Conservation (phyloP, 1,284 basidiomycete species). For the Stygiomarasmius scandens region DNA sequence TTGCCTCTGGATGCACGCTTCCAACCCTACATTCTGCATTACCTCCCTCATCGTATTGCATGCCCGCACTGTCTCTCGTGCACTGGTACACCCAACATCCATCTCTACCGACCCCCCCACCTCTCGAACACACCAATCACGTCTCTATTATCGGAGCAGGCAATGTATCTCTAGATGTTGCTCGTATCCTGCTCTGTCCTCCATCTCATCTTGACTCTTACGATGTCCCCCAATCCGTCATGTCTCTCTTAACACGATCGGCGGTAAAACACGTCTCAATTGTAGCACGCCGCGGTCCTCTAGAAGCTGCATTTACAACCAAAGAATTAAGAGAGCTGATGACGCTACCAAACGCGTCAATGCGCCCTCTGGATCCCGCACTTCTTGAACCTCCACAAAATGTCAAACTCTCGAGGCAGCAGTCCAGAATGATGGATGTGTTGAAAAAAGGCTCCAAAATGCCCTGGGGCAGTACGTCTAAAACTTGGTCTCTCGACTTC, state of each 20-base stretch:
- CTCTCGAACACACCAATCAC: constrained; percentile 65
- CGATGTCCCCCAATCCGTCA: constrained; percentile 81
- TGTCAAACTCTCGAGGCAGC: constrained; percentile 58
- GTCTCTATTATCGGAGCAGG: constrained; percentile 93
- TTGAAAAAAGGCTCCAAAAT: constrained; percentile 70
- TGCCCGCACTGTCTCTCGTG: constrained; percentile 78
- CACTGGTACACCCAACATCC: constrained; percentile 99
- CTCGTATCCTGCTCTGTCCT: constrained; percentile 83
- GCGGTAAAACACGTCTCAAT: constrained; percentile 80
- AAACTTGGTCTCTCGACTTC: constrained; percentile 84
- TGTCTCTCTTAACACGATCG: constrained; percentile 69
- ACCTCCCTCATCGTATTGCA: constrained; percentile 55
- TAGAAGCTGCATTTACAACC: constrained; percentile 90
- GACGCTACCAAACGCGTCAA: constrained; percentile 70
- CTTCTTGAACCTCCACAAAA: constrained; percentile 29
- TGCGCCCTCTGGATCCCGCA: constrained; percentile 59
- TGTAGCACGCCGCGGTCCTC: constrained; percentile 84
- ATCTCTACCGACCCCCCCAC: constrained; percentile 54
- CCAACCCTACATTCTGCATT: constrained; percentile 60
- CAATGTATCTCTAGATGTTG: constrained; percentile 94
- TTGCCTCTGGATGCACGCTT: constrained; percentile 79
- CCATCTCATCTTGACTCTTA: constrained; percentile 67
- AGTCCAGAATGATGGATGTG: constrained; percentile 67
- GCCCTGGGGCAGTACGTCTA: constrained; percentile 47
- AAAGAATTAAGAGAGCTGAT: constrained; percentile 96